Evolutionary conservation across 148 eudicot species (phyloP), one percentile per base, ranked within the genome.

Genomic region (Persicaria tinctoria): DNA sequence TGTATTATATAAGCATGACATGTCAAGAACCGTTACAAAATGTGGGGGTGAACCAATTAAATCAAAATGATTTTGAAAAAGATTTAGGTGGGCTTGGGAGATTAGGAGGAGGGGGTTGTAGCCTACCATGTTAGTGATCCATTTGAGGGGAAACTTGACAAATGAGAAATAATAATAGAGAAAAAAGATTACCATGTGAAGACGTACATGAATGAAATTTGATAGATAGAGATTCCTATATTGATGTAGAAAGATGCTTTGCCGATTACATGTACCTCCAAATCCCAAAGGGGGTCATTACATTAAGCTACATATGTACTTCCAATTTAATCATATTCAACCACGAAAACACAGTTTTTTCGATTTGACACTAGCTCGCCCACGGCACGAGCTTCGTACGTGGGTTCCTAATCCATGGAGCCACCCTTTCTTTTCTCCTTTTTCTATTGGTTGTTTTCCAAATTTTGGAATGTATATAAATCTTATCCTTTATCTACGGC

Each of bases 181-280:
- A 17, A 66, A n/a, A 66, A n/a, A 66, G 48, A 66, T 38, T 66
- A 66, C 8, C 70, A 66, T 66, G 70, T 66, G 70, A 66, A 66
- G 8, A 66, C 70, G 70, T 66, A 44, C 70, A 17, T 66, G 70
- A 66, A 32, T 44, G 48, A 66, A 66, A 66, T 41, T 4, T 66
- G 48, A 66, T 13, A 41, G 70, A 66, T 66, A 38, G n/a, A 44
- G 70, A 66, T 66, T 66, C 70, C 70, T 13, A 66, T 41, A 10
- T 66, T 66, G 70, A 66, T 66, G 70, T 66, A 66, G 70, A 66
- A 66, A 66, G 70, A 66, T 44, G 70, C 70, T 66, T 66, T 66
- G 44, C 8, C 46, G 32, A 12, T 66, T 66, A 2, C 48, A 66
- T 12, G 44, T 41, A 17, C n/a, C 16, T 48, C 70, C 70, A 66